Evolutionary conservation across 2,329 filamentous ascomycete species (phyloP), one percentile per base, ranked within the genome.

Genomic region (Fusarium coffeatum): DNA sequence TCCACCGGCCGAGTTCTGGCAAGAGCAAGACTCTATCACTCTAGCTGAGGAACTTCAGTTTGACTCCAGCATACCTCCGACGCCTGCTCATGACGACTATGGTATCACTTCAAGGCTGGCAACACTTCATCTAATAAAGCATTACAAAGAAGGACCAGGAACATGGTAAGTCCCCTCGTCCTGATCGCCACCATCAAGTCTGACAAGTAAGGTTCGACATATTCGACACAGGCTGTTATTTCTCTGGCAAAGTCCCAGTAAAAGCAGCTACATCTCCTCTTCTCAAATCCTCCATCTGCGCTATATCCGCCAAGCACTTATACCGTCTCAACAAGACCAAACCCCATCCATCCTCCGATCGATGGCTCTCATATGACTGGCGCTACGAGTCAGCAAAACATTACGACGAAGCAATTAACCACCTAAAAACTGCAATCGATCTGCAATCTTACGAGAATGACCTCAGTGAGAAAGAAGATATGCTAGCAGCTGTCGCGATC

Each of bases 401-500:
- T 6, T 74, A 74, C 4, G 66, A 73, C 2, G 66, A 74, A 43
- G 72, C 72, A 1, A 72, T 74, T 0, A 30, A 59, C 1, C 61
- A 62, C 28, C 22, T 74, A 0, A 74, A 72, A 22, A 59, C 47
- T 1, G 68, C 69, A 0, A 60, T 74, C 3, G 61, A 71, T 12
- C 15, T 66, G 3, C 53, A 47, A 7, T 57, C 40, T 1, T 84
- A 87, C 18, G 85, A 86, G 5, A 81, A 86, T 4, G 70, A 51
- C 11, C 16, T 55, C 0, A 54, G 58, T 1, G 74, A 73, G 0
- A 71, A 66, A 42, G 60, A 77, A 42, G 70, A 91, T 61, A 82
- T 90, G 6, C 81, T 91, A 23, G 88, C 89, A 11, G 88, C 89
- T 4, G 89, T 89, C 4, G 88, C 89, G 1, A 90, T 92, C 16